Conservation (phyloP, 129 eudicot species). For the Gnaphalium uliginosum region DNA sequence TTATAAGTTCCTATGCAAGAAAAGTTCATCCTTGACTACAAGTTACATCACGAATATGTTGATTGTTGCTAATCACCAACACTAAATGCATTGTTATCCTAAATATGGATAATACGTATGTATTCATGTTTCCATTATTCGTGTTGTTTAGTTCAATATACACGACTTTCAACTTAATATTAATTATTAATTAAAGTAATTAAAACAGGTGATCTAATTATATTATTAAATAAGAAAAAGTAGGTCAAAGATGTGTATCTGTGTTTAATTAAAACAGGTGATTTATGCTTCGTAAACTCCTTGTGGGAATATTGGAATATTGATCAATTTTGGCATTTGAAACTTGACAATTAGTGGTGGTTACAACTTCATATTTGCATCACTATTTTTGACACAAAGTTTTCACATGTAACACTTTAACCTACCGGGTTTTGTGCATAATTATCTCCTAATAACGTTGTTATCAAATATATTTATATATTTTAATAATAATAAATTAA, state of each 20-base stretch:
- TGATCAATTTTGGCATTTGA: conserved; percentile 3
- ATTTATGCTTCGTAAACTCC: neutral
- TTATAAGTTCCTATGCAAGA: too few relatives aligned
- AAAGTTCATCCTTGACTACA: neutral
- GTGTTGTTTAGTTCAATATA: neutral
- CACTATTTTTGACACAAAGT: neutral
- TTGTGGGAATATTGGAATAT: neutral
- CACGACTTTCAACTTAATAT: neutral
- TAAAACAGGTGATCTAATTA: neutral
- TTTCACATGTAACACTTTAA: neutral
- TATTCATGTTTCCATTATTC: neutral
- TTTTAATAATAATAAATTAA: too few relatives aligned
- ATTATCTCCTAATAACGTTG: neutral
- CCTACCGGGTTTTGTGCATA: neutral
- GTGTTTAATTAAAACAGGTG: neutral
- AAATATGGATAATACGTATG: neutral
- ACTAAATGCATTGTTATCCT: conserved; percentile 6
- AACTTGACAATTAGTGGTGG: conserved; percentile 15
- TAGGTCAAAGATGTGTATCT: neutral
- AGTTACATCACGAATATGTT: neutral
- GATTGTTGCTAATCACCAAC: neutral
- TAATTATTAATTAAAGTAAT: neutral
- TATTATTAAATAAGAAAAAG: neutral
- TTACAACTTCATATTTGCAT: conserved; percentile 21
- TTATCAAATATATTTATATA: neutral